phyloP scores from a whole-genome alignment of 345 rosid species.

The Acer campestre region DNA sequence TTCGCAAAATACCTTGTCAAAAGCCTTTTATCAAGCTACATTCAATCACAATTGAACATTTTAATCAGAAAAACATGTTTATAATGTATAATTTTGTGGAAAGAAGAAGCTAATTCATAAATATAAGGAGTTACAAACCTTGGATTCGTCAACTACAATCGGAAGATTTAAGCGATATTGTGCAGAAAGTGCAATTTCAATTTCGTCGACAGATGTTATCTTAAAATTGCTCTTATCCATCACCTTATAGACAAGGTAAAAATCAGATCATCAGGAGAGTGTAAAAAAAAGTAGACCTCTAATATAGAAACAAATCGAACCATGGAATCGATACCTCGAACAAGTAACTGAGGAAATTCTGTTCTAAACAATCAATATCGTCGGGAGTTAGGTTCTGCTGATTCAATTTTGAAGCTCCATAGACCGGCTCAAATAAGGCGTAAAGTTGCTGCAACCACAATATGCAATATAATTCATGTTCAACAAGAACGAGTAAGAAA shows the following conservation, averaged over 20 bases:
- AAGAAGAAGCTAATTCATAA: not conserved
- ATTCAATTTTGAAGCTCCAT: constrained; percentile 53
- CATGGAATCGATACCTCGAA: constrained; percentile 41
- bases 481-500: no score
- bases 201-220: constrained; percentile 58
- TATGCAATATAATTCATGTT: not conserved
- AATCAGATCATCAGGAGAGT: not conserved
- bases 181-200: constrained; percentile 65
- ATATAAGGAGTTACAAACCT: constrained; percentile 36
- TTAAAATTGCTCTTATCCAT: constrained; percentile 83
- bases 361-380: constrained; percentile 57
- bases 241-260: constrained; percentile 41
- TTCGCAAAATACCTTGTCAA: constrained; percentile 53
- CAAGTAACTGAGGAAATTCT: constrained; percentile 51
- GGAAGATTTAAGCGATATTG: constrained; percentile 84
- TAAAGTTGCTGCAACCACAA: constrained; percentile 52
- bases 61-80: not conserved
- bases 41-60: constrained; percentile 14
- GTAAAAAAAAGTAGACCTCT: not conserved
- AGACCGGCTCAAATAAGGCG: constrained; percentile 69
- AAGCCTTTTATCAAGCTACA: constrained; percentile 69
- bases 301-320: not conserved
- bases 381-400: constrained; percentile 44
- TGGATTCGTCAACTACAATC: constrained; percentile 62
- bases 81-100: no score